These are phyloP conservation scores for Pichia heedii DNA, from an alignment of 805 yeast genomes.

Conservation along the genomic window DNA sequence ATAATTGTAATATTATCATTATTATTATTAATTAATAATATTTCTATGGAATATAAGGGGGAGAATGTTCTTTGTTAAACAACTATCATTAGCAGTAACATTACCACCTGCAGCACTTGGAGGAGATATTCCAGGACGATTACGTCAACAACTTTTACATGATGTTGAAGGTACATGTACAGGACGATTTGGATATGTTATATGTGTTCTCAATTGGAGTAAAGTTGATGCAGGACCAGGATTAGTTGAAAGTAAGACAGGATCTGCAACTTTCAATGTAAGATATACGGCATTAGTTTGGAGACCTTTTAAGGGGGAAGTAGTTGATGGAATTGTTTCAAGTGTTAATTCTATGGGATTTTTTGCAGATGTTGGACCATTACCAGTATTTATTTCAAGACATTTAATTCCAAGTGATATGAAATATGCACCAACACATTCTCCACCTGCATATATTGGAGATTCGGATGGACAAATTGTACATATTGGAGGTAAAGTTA, in stretches of 20 bases:
- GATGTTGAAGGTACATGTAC: slow-evolving; percentile 99
- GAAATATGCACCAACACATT: slow-evolving; percentile 88
- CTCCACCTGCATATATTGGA: slow-evolving; percentile 96
- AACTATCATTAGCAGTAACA: slow-evolving; percentile 82
- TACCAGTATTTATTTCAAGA: slow-evolving; percentile 88
- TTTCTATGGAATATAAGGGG: not conserved
- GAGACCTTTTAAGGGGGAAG: slow-evolving; percentile 98
- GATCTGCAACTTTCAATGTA: slow-evolving; percentile 94
- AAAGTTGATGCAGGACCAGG: slow-evolving; percentile 94
- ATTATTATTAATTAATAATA: too few species aligned
- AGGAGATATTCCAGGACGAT: slow-evolving; percentile 91
- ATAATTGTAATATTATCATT: too few species aligned
- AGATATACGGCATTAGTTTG: slow-evolving; percentile 95
- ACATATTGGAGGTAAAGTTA: slow-evolving; percentile 86
- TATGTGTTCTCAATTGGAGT: slow-evolving; percentile 92
- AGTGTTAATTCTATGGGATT: slow-evolving; percentile 93
- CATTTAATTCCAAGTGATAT: slow-evolving; percentile 92
- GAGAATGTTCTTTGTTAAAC: slow-evolving; percentile 46
- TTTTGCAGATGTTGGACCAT: slow-evolving; percentile 96
- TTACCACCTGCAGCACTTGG: slow-evolving; percentile 97
- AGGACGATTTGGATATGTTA: slow-evolving; percentile 96
- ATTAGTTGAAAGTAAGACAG: slow-evolving; percentile 67
- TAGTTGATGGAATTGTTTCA: slow-evolving; percentile 93
- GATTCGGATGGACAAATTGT: slow-evolving; percentile 75
- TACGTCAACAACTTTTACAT: slow-evolving; percentile 79